These are phyloP conservation scores for Evansstolkia leycettana DNA, from an alignment of 495 filamentous ascomycete genomes.

Conservation along the genomic window DNA sequence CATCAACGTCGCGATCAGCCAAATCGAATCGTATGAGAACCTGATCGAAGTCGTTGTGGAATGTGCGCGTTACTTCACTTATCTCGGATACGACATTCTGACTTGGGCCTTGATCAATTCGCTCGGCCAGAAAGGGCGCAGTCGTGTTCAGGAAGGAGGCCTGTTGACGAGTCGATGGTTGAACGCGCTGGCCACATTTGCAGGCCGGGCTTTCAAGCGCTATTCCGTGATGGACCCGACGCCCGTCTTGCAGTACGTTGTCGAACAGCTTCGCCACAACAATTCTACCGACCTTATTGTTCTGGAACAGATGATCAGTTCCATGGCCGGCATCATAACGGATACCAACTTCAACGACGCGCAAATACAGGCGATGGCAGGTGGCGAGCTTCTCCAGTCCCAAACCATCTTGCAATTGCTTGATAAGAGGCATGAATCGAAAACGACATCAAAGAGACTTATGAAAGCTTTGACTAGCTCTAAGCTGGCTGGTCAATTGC, in stretches of 20 bases:
- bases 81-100: conserved; percentile 83
- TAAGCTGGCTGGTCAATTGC: conserved; percentile 59
- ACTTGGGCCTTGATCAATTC: conserved; percentile 78
- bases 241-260: conserved; percentile 82
- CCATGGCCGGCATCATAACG: conserved; percentile 86
- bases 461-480: conserved; percentile 66
- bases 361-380: conserved; percentile 76
- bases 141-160: conserved; percentile 69
- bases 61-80: conserved; percentile 85
- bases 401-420: conserved; percentile 66
- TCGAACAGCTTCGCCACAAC: conserved; percentile 64
- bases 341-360: conserved; percentile 75
- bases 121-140: conserved; percentile 60
- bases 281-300: conserved; percentile 81
- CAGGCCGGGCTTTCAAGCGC: conserved; percentile 75
- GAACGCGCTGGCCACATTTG: conserved; percentile 69
- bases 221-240: conserved; percentile 69
- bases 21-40: conserved; percentile 87
- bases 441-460: conserved; percentile 57
- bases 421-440: conserved; percentile 63
- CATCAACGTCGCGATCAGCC: conserved; percentile 70
- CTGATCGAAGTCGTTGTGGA: conserved; percentile 87
- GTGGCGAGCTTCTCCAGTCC: conserved; percentile 64
- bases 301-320: conserved; percentile 72
- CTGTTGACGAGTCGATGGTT: conserved; percentile 86